phyloP scores from a whole-genome alignment of 1,284 basidiomycete species.

The Cryptococcus hybrid region DNA sequence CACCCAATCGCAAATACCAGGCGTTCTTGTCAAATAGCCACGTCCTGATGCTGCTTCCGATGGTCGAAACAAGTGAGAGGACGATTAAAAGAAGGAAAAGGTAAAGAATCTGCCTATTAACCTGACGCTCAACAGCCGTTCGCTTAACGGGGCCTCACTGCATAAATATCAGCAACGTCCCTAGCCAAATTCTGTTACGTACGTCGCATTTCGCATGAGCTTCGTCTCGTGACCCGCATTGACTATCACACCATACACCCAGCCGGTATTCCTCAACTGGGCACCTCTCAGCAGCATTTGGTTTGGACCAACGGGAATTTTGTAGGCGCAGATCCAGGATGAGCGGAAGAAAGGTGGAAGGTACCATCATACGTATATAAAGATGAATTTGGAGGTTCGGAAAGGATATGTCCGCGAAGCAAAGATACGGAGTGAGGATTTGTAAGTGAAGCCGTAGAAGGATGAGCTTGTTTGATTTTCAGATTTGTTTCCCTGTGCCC shows the following conservation, averaged over 20 bases:
- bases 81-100: constrained; percentile 84
- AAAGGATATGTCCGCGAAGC: constrained; percentile 79
- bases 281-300: constrained; percentile 93
- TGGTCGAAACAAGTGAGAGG: constrained; percentile 84
- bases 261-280: constrained; percentile 93
- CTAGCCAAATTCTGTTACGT: constrained; percentile 44
- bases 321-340: constrained; percentile 52
- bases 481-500: constrained; percentile 84
- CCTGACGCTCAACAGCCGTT: constrained; percentile 93
- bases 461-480: constrained; percentile 95
- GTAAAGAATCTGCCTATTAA: constrained; percentile 96
- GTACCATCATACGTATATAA: constrained; percentile 91
- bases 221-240: constrained; percentile 99
- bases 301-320: constrained; percentile 89
- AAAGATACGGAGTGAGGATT: constrained; percentile 71
- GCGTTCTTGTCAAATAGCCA: constrained; percentile 74
- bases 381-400: constrained; percentile 96
- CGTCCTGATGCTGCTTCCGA: constrained; percentile 84
- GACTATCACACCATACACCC: constrained; percentile 91
- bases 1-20: constrained; percentile 68
- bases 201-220: constrained; percentile 91
- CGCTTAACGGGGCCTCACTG: constrained; percentile 84
- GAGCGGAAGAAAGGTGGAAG: constrained; percentile 59
- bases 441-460: constrained; percentile 74
- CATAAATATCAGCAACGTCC: background rate